Base-by-base conservation (phyloP, 345 rosid species). In the Excoecaria cochinchinensis region DNA sequence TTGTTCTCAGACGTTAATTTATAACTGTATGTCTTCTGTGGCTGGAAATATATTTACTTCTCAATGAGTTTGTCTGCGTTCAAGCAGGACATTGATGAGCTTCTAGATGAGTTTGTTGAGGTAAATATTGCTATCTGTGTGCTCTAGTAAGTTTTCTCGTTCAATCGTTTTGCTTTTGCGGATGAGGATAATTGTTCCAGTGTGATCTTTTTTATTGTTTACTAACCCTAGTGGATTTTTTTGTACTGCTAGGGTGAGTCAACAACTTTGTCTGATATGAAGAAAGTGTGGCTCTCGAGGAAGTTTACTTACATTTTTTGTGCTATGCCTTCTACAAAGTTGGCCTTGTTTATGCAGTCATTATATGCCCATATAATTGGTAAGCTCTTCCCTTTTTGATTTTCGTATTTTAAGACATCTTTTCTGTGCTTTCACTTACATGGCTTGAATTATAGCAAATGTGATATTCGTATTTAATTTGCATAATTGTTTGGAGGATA, bases 301-400 rank as follows among this genome's bases (percentile, higher is more conserved):
- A 92, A 86, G 67, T 89, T 90, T 77, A 80, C 92, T 17, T 86
- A 80, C 78, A 85, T 92, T 36, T 90, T 70, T 67, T 87, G 88
- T 40, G 93, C 92, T 51, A 73, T 79, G 39, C 93, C 89, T 70
- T 81, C 82, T 36, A 53, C 52, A 47, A 85, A 85, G 50, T 73
- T 87, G 79, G 78, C 90, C 40, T 87, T 86, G 72, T 87, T 90
- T 77, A 87, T 88, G 88, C 97, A 90, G 77, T 87, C 97, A 44
- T 74, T 90, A 53, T 90, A 89, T 80, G 85, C 89, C 69, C 92
- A 86, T 72, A 36, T 88, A 24, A 85, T 88, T 25, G 83, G 92
- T 87, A 81, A n/a, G 75, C 76, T 69, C 38, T 21, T 58, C 10
- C 25, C n/a, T 8, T 63, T 70, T 70, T 8, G 17, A n/a, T 47